Evolutionary conservation across 805 yeast genomes (phyloP).

Genomic region (Candida ortonii): DNA sequence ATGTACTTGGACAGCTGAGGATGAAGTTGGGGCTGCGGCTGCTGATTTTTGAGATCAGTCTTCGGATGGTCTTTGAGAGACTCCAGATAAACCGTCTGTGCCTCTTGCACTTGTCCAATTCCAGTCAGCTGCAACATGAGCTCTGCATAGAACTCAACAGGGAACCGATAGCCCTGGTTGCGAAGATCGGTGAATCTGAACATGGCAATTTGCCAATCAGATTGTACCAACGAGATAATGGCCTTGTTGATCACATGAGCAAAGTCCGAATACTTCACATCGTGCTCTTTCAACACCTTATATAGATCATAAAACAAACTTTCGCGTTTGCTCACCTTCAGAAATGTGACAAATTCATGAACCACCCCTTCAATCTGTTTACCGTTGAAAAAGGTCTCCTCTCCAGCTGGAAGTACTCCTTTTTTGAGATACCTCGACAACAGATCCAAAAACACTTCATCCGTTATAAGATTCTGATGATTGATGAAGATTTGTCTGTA

Average conservation of each 20-base stretch:
- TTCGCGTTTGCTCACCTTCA: conserved; percentile 1
- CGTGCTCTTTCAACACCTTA: conserved; percentile 6
- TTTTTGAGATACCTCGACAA: background rate
- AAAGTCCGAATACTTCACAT: conserved; percentile 3
- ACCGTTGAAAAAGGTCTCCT: conserved; percentile 1
- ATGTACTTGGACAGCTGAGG: no score
- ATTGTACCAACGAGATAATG: background rate
- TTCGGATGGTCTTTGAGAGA: conserved; percentile 2
- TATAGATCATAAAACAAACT: conserved; percentile 2
- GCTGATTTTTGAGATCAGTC: conserved; percentile 3
- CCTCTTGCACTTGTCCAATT: conserved; percentile 8
- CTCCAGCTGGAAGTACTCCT: background rate
- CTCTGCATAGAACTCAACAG: conserved; percentile 2
- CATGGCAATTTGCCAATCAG: conserved; percentile 6
- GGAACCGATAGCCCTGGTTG: conserved; percentile 1
- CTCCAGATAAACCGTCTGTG: conserved; percentile 7
- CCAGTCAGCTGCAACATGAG: conserved; percentile 3
- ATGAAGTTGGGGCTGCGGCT: conserved; percentile 1
- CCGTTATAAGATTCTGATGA: background rate
- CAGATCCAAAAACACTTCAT: background rate
- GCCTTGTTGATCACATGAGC: conserved; percentile 4
- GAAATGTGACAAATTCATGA: conserved; percentile 3
- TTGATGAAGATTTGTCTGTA: background rate
- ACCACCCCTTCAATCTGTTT: background rate
- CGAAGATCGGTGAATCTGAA: conserved; percentile 5